A percentile compares a stretch with the other conserved stretches of the same genome.
phyloP scores from a whole-genome alignment of 2,329 filamentous ascomycete species.

The Chrysosporium keratinophilum region DNA sequence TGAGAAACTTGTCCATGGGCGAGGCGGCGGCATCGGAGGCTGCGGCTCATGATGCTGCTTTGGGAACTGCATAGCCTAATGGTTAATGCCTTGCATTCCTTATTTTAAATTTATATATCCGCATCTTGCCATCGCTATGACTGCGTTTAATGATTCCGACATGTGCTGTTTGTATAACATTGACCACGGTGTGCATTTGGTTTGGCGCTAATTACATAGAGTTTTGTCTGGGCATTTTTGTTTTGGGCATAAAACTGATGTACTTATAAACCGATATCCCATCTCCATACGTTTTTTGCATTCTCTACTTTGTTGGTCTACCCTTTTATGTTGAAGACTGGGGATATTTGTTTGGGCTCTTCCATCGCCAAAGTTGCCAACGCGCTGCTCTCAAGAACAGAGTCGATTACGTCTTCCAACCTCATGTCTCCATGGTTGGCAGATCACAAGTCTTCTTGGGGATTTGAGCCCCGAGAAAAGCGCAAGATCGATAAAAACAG shows the following conservation, averaged over 20 bases:
- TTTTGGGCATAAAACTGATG: conserved; percentile 18
- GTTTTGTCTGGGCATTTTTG: conserved; percentile 9
- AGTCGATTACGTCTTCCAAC: conserved; percentile 40
- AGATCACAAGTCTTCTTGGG: conserved; percentile 41
- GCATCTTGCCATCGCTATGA: background rate
- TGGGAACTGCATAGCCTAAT: background rate
- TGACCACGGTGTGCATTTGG: background rate
- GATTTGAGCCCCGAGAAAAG: conserved; percentile 23
- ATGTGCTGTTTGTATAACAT: conserved; percentile 2
- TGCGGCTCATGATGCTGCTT: background rate
- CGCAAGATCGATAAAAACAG: conserved; percentile 38
- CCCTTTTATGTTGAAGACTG: no score
- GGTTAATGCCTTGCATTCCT: background rate
- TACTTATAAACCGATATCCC: conserved; percentile 18
- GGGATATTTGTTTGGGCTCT: background rate
- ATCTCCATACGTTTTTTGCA: conserved; percentile 8
- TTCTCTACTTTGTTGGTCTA: background rate
- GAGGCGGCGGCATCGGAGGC: background rate
- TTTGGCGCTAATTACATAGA: conserved; percentile 8
- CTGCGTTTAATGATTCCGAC: background rate
- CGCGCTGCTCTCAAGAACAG: conserved; percentile 45
- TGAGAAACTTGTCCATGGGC: conserved; percentile 60
- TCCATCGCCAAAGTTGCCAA: conserved; percentile 11
- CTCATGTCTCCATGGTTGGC: conserved; percentile 37
- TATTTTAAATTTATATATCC: background rate